Conservation (phyloP, 73 alveolate genomes). For the Diophrys appendiculata region DNA sequence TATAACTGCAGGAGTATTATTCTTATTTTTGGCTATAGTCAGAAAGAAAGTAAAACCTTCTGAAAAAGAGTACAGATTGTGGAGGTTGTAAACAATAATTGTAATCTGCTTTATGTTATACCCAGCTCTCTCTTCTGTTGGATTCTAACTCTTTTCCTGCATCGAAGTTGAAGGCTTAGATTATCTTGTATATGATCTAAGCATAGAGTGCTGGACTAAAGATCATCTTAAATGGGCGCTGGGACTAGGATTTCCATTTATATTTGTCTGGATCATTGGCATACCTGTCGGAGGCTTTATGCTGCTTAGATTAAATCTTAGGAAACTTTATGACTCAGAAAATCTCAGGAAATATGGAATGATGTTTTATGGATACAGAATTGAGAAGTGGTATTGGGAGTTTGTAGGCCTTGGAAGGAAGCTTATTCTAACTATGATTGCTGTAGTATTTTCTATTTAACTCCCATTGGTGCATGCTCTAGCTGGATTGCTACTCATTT, state of each 20-base stretch:
- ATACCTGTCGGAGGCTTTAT: conserved; percentile 12
- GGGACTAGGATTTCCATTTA: conserved; percentile 36
- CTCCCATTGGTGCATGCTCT: neutral
- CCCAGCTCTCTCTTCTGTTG: neutral
- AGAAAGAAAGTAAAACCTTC: neutral
- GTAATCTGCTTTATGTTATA: no score
- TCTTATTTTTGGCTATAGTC: neutral
- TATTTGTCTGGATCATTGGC: conserved; percentile 41
- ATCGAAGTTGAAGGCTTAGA: conserved; percentile 5
- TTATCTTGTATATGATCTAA: conserved; percentile 31
- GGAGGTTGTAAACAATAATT: neutral
- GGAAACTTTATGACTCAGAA: neutral
- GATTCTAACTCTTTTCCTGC: neutral
- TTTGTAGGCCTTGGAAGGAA: conserved; percentile 31
- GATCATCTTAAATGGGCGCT: conserved; percentile 20
- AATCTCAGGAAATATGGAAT: conserved; percentile 36
- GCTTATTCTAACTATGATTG: conserved; percentile 18
- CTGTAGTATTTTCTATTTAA: conserved; percentile 22
- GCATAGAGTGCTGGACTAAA: conserved; percentile 47
- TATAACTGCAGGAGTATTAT: neutral
- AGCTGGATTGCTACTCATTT: neutral
- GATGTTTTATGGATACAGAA: conserved; percentile 30
- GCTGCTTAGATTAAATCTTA: neutral
- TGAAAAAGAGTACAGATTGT: neutral
- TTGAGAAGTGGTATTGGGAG: conserved; percentile 41